phyloP scores from a whole-genome alignment of 1,284 basidiomycete genomes.

The Irpex sp. region DNA sequence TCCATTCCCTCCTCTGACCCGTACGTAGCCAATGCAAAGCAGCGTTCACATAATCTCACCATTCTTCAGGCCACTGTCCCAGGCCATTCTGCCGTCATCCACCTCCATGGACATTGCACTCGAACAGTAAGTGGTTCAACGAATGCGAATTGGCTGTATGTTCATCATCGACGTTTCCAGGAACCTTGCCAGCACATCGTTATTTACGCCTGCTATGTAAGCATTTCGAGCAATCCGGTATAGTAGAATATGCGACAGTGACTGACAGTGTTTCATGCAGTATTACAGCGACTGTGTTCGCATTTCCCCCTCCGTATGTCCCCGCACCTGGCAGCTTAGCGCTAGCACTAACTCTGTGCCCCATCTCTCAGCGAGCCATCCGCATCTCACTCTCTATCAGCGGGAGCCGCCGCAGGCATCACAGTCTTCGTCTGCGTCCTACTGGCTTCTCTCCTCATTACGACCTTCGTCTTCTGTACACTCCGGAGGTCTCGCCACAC shows the following conservation, averaged over 20 bases:
- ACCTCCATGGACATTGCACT: background rate
- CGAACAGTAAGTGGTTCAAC: background rate
- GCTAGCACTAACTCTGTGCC: background rate
- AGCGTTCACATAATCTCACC: background rate
- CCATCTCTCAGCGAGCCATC: background rate
- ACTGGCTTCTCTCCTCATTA: background rate
- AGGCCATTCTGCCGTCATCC: background rate
- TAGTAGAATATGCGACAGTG: background rate
- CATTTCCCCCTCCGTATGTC: background rate
- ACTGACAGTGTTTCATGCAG: background rate
- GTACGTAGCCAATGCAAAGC: background rate
- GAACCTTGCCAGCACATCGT: background rate
- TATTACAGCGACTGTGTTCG: background rate
- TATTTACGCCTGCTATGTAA: background rate
- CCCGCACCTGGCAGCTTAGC: background rate
- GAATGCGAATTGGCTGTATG: background rate
- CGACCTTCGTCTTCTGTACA: background rate
- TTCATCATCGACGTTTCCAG: background rate
- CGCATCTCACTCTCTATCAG: background rate
- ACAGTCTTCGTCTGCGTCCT: background rate
- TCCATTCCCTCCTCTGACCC: background rate
- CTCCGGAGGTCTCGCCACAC: background rate
- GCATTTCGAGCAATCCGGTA: background rate
- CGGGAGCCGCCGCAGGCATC: background rate
- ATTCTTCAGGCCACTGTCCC: background rate